Percentiles rank a stretch among this genome's conserved stretches.
These are phyloP conservation scores for Anisodus acutangulus DNA, from an alignment of 257 asterid species.

Conservation along the genomic window DNA sequence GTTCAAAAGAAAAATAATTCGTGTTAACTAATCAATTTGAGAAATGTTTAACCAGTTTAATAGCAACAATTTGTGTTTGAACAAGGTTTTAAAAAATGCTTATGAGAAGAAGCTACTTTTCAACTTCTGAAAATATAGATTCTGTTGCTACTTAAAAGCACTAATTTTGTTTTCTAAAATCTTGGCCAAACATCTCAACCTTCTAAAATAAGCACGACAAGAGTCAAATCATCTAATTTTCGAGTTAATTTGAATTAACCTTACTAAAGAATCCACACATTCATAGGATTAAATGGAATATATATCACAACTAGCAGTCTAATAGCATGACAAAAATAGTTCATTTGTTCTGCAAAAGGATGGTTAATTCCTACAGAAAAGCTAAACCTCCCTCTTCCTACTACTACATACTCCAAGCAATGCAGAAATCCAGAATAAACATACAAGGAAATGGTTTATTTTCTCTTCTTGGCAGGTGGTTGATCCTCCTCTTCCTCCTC, in stretches of 20 bases:
- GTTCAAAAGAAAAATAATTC: no score
- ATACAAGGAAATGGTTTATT: slow-evolving; percentile 47
- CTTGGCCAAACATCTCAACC: no score
- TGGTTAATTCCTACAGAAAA: slow-evolving; percentile 51
- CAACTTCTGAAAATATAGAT: no score
- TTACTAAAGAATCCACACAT: background rate
- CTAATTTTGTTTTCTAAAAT: no score
- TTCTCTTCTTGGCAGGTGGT: slow-evolving; percentile 90
- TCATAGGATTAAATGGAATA: slow-evolving; percentile 16
- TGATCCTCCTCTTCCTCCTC: slow-evolving; percentile 52
- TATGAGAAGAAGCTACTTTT: no score
- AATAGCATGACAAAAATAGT: slow-evolving; percentile 38
- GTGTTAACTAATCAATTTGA: no score
- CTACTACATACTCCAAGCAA: slow-evolving; percentile 54
- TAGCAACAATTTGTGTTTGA: no score
- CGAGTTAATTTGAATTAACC: no score
- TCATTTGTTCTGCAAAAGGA: slow-evolving; percentile 42
- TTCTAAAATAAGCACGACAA: no score
- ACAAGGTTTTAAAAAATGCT: no score
- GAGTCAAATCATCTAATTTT: background rate
- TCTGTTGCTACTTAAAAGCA: no score
- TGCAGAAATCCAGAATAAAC: slow-evolving; percentile 40
- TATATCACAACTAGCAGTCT: slow-evolving; percentile 43
- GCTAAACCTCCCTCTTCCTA: slow-evolving; percentile 41
- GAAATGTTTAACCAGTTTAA: no score